Base-by-base conservation (phyloP, 2,329 filamentous ascomycete genomes). In the Nothomitra cinnamomea region DNA sequence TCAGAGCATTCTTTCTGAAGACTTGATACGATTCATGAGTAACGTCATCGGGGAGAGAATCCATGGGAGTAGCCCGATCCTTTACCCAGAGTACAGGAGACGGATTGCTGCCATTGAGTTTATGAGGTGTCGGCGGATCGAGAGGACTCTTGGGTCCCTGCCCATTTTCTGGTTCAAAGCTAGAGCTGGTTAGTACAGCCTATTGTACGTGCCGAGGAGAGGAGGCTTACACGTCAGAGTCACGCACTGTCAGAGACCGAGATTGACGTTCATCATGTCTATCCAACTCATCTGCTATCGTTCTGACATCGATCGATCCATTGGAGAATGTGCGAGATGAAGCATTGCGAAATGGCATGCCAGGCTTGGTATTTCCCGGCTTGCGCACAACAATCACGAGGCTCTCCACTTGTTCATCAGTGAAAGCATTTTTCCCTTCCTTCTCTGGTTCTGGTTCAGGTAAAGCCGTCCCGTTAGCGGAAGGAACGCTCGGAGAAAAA, bases 311-410 rank as follows among this genome's bases (percentile, higher is more conserved):
- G 64, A 79, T 72, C 51, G 70, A 75, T 57, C 73, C 71, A 63
- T 78, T 75, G 57, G 74, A 76, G 64, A 76, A 76, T 19, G 72
- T 76, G 63, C 72, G 68, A 19, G 68, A 67, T 22, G 67, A 66
- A 40, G 66, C 59, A 52, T 62, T 66, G 59, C 70, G 69, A 59
- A 65, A 68, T 28, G 66, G 63, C 55, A 61, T 59, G 57, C 66
- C 60, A 59, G 64, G 58, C 57, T 62, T 61, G 56, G 62, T 57
- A 61, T 59, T 62, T 61, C 62, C 63, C 61, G 66, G 66, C 53
- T 66, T 69, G 59, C 67, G 72, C 53, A 78, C 72, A 57, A 80
- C 67, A 56, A 77, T 74, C 42, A 69, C 70, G 57, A 80, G 67
- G 54, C 67, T 67, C 58, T 71, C 68, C 57, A 76, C 68, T 61